Evolutionary conservation across 1,139 yeast genomes (phyloP), one percentile per base, ranked within the genome.

Genomic region (Candida sp.): DNA sequence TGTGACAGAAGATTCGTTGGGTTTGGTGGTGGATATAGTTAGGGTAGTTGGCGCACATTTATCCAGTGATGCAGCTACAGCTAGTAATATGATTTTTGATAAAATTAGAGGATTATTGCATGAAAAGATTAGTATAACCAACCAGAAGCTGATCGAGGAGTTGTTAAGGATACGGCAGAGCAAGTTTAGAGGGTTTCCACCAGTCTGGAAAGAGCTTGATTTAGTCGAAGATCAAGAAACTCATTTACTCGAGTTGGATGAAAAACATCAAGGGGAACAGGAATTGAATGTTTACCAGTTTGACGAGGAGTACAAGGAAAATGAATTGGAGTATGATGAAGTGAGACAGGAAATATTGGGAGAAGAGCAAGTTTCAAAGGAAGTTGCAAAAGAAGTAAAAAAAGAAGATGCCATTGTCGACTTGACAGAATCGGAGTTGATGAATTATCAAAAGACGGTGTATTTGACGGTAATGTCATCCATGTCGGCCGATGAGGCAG

Each of bases 401-500:
- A 12, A 32, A 12, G 43, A 40, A 12, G 51, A 44, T 23, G 42
- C 43, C 9, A 52, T 58, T 5, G 46, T 73, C 34, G 97, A 91
- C 60, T 69, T 86, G 74, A 85, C 97, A 0, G 85, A 84, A 43
- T 65, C 82, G 1, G 82, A 81, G 33, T 62, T 82, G 33, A 68
- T 81, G 3, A 79, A 80, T 41, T 79, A 80, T 50, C 87, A 89
- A 50, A 87, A 89, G 55, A 77, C 79, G 1, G 86, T 91, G 2
- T 91, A 91, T 55, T 68, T 90, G 39, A 84, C 95, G 0, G 70
- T 93, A 27, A 90, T 88, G 87, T 88, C 97, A n/a, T 84, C 97
- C 44, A 79, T 91, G 82, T 84, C 96, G 1, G 83, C 93, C 3
- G 96, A 89, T 52, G 99, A 93, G 68, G 95, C 96, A 1, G 90